Evolutionary conservation across 176 grass and related monocot species (phyloP).

Genomic region (Musa beccarii): DNA sequence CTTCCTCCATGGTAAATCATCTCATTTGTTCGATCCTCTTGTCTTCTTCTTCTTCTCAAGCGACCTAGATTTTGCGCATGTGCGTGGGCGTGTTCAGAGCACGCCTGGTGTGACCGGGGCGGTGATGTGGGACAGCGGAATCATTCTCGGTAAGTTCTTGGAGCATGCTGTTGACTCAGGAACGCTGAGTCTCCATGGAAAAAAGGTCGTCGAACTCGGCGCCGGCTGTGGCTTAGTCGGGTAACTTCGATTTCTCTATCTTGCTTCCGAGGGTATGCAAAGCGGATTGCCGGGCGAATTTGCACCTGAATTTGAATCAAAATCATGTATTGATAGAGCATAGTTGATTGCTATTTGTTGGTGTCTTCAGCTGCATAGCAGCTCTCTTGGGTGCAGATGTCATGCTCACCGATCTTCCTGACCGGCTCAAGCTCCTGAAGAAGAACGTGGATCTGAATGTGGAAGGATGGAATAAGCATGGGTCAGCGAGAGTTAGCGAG

Average conservation of each 20-base stretch:
- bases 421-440: slow-evolving; percentile 71
- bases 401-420: slow-evolving; percentile 61
- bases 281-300: background rate
- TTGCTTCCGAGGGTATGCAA: background rate
- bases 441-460: slow-evolving; percentile 56
- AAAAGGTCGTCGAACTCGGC: slow-evolving; percentile 55
- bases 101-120: slow-evolving; percentile 65
- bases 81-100: slow-evolving; percentile 16
- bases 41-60: background rate
- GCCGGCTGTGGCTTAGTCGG: slow-evolving; percentile 68
- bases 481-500: slow-evolving; percentile 39
- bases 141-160: slow-evolving; percentile 82
- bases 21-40: background rate
- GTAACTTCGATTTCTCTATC: slow-evolving; percentile 4
- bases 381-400: slow-evolving; percentile 55
- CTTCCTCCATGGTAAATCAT: slow-evolving; percentile 44
- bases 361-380: slow-evolving; percentile 32
- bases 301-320: background rate
- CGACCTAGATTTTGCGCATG: background rate
- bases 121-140: slow-evolving; percentile 86
- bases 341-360: background rate
- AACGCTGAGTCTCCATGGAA: slow-evolving; percentile 29
- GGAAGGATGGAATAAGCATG: slow-evolving; percentile 13
- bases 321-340: background rate
- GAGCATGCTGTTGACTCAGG: slow-evolving; percentile 59